Percentiles rank a stretch among this genome's conserved stretches.
These are phyloP conservation scores for Carex kokanica DNA, from an alignment of 176 grass and related monocot species.

Conservation along the genomic window DNA sequence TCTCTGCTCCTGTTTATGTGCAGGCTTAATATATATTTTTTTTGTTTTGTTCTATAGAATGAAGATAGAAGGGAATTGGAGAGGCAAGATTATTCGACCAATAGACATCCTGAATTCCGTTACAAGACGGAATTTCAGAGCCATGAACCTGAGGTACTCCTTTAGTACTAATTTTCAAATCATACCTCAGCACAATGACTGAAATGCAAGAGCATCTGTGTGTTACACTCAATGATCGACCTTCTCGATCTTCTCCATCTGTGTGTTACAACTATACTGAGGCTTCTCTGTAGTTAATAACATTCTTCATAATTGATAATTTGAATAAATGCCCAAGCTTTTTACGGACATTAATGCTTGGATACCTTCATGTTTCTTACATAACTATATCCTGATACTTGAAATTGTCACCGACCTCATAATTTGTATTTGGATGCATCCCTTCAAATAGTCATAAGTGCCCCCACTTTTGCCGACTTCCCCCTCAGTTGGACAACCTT, in stretches of 20 bases:
- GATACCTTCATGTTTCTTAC: background rate
- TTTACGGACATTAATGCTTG: background rate
- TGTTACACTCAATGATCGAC: background rate
- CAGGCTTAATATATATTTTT: conserved; percentile 5
- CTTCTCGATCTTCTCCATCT: background rate
- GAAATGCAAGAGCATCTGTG: background rate
- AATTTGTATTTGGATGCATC: background rate
- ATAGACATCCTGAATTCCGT: conserved; percentile 66
- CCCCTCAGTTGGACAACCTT: background rate
- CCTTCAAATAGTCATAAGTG: background rate
- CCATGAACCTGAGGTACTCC: conserved; percentile 79
- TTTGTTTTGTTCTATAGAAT: conserved; percentile 37
- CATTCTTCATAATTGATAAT: background rate
- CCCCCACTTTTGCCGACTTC: background rate
- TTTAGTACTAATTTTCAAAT: background rate
- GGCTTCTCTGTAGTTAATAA: background rate
- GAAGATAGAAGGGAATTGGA: conserved; percentile 66
- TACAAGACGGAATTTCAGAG: conserved; percentile 94
- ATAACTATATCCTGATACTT: background rate
- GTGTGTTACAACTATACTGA: background rate
- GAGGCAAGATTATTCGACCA: conserved; percentile 63
- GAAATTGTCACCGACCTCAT: background rate
- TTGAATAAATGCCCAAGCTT: conserved; percentile 1
- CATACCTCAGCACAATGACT: background rate
- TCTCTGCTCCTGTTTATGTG: background rate